Base-by-base conservation (phyloP, 768 basidiomycete genomes). In the Podaxis sp. region DNA sequence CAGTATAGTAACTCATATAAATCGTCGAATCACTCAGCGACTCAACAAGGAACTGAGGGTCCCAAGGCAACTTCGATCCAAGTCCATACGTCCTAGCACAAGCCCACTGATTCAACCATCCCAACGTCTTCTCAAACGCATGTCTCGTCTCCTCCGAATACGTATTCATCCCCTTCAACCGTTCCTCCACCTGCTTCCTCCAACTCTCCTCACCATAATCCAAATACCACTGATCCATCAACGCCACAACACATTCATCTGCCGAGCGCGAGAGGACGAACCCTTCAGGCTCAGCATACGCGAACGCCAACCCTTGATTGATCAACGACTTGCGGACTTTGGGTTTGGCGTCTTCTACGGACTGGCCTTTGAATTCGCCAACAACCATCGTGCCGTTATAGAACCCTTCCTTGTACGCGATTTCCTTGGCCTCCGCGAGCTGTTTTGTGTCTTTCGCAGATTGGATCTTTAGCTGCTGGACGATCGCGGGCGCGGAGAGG, bases 211-310 rank as follows among this genome's bases (percentile, higher is more conserved):
- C 94, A 66, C 96, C 97, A 67, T 98, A 99, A 73, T 98, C 94
- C 73, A 98, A 76, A 74, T 98, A 99, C 95, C 96, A 99, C 74
- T 99, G 97, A 71, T 99, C 97, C 86, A 95, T 95, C 65, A 99
- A 77, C 2, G 96, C 95, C 61, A 99, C 94, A 18, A 98, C 91
- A 77, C 97, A 99, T 74, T 98, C 96, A 69, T 99, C 97, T n/a
- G 84, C 86, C 72, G 90, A 93, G 47, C 96, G 82, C 48, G 89
- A 92, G 68, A 95, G 85, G 68, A 98, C 89, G 65, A 92, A 71
- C 59, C 90, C 90, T 73, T 98, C 95, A 0, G 96, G 96, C 74
- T 98, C 96, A 9, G 95, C 94, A 71, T 99, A 99, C 61, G 91
- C 81, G 67, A 97, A 87, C 5, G 92, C 96, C 57, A 91, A 68